A percentile compares a stretch with the other conserved stretches of the same genome.
These are phyloP conservation scores for Tylopilus rubrobrunneus DNA, from an alignment of 768 basidiomycete genomes.

Conservation along the genomic window DNA sequence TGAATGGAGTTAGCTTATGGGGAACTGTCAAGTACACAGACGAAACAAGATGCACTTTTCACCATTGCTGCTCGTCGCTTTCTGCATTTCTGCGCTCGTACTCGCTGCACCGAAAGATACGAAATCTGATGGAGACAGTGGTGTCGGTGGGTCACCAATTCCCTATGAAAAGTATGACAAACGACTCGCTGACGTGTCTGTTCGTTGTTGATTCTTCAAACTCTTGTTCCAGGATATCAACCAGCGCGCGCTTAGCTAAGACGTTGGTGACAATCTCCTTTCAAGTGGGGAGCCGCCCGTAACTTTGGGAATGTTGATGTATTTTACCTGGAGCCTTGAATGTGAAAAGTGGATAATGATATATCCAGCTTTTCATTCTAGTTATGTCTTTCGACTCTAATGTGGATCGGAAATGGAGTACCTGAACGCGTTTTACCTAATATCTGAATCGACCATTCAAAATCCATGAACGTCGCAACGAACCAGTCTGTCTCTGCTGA, in stretches of 20 bases:
- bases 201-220: background rate
- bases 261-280: background rate
- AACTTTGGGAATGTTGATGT: background rate
- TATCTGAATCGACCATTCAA: too few relatives aligned
- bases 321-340: background rate
- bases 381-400: too few relatives aligned
- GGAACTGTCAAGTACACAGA: background rate
- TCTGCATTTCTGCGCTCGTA: background rate
- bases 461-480: too few relatives aligned
- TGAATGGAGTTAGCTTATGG: too few relatives aligned
- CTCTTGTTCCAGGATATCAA: background rate
- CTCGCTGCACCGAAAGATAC: background rate
- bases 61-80: background rate
- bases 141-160: background rate
- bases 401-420: too few relatives aligned
- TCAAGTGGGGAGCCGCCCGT: background rate
- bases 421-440: too few relatives aligned
- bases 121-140: background rate
- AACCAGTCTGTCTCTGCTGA: too few relatives aligned
- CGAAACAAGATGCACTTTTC: background rate
- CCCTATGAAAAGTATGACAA: too few relatives aligned
- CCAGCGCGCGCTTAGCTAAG: background rate
- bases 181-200: too few relatives aligned
- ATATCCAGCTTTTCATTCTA: too few relatives aligned
- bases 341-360: too few relatives aligned